phyloP scores from a whole-genome alignment of 306 rosid genomes.

The Acacia melanoxylon region DNA sequence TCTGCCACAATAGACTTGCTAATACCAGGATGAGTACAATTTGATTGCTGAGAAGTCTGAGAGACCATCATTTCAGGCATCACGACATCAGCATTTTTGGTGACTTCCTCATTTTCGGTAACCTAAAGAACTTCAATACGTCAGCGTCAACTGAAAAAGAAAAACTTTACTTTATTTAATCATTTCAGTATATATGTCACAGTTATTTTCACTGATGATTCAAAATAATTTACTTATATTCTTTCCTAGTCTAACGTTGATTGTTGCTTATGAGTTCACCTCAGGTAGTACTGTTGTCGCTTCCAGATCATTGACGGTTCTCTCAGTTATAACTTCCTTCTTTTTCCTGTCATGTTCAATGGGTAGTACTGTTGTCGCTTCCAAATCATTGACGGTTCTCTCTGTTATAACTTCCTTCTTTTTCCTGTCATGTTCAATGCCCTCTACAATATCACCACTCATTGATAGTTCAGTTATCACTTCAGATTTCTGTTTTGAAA shows the following conservation, averaged over 20 bases:
- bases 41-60: conserved; percentile 32
- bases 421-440: conserved; percentile 21
- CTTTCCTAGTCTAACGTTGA: background rate
- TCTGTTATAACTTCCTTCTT: conserved; percentile 1
- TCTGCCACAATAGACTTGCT: conserved; percentile 31
- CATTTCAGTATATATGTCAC: conserved; percentile 14
- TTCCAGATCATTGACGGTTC: background rate
- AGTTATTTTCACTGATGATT: background rate
- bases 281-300: conserved; percentile 35
- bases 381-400: background rate
- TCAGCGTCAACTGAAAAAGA: conserved; percentile 25
- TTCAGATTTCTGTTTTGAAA: background rate
- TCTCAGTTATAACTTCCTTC: background rate
- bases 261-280: conserved; percentile 42
- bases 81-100: conserved; percentile 35
- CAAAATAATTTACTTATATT: background rate
- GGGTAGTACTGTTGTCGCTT: conserved; percentile 32
- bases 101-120: conserved; percentile 18
- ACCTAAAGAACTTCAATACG: conserved; percentile 33
- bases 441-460: conserved; percentile 21
- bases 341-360: conserved; percentile 14
- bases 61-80: conserved; percentile 37
- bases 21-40: conserved; percentile 34
- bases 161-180: conserved; percentile 7
- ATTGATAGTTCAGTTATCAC: background rate